Percentiles rank a stretch among this genome's conserved stretches.
Evolutionary conservation across 768 basidiomycete species (phyloP).

Genomic region (Boletus insuetus): DNA sequence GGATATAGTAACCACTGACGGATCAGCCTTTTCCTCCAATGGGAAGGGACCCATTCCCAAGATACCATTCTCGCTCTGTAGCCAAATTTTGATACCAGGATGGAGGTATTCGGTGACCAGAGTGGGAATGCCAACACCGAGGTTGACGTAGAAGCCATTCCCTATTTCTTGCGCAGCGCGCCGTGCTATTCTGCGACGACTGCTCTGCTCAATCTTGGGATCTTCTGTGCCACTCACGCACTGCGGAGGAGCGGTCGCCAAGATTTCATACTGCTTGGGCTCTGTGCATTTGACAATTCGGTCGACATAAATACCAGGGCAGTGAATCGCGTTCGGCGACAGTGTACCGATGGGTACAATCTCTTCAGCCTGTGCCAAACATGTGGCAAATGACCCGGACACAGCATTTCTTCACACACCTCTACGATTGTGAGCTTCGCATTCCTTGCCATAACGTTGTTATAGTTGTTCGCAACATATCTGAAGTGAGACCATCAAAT

Average conservation of each 20-base stretch:
- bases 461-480: constrained; percentile 84
- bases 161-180: constrained; percentile 86
- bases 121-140: constrained; percentile 90
- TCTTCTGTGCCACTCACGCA: constrained; percentile 38
- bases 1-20: constrained; percentile 45
- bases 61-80: constrained; percentile 88
- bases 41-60: constrained; percentile 87
- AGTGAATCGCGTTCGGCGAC: constrained; percentile 78
- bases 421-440: constrained; percentile 88
- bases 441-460: constrained; percentile 78
- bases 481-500: constrained; percentile 34
- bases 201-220: constrained; percentile 48
- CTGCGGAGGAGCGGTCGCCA: constrained; percentile 54
- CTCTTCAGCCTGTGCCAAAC: constrained; percentile 64
- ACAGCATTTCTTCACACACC: constrained; percentile 37
- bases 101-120: constrained; percentile 75
- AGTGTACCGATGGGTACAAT: constrained; percentile 80
- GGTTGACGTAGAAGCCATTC: constrained; percentile 81
- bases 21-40: constrained; percentile 69
- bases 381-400: neutral
- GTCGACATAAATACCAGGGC: constrained; percentile 82
- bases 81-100: constrained; percentile 69
- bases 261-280: constrained; percentile 73
- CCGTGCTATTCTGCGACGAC: constrained; percentile 70
- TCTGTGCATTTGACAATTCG: constrained; percentile 74